phyloP scores from a whole-genome alignment of 2,329 filamentous ascomycete species.

The Domatiomyces catenatus region DNA sequence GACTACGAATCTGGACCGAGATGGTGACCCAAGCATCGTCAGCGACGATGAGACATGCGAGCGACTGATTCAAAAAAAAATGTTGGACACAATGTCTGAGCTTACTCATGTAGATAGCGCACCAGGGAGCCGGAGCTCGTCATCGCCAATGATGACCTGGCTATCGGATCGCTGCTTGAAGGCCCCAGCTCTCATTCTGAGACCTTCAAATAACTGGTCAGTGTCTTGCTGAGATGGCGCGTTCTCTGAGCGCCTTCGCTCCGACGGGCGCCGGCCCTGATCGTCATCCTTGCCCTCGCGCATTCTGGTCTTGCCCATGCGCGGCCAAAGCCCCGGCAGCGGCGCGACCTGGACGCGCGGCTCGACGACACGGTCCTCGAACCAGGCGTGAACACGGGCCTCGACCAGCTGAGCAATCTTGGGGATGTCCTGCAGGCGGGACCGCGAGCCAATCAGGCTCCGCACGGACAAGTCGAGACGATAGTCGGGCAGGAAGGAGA shows the following conservation, averaged over 20 bases:
- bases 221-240: conserved; percentile 17
- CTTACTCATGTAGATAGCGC: neutral
- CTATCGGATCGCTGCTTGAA: conserved; percentile 8
- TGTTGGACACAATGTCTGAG: neutral
- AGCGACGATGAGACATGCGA: neutral
- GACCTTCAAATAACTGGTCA: conserved; percentile 11
- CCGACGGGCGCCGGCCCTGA: conserved; percentile 2
- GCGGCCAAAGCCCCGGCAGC: conserved; percentile 46
- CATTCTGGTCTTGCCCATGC: conserved; percentile 36
- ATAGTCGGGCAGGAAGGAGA: conserved; percentile 63
- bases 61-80: neutral
- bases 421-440: conserved; percentile 48
- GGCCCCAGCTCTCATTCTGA: conserved; percentile 5
- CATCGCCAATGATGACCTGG: conserved; percentile 11
- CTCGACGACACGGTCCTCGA: conserved; percentile 51
- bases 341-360: conserved; percentile 51
- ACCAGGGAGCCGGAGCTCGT: conserved; percentile 5
- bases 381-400: conserved; percentile 49
- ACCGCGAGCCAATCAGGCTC: conserved; percentile 47
- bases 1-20: conserved; percentile 5
- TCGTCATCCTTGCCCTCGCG: conserved; percentile 24
- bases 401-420: conserved; percentile 53
- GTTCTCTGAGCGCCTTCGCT: conserved; percentile 11
- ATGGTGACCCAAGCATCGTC: conserved; percentile 1
- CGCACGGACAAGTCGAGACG: conserved; percentile 49